Percentiles rank a stretch among this genome's conserved stretches.
These are phyloP conservation scores for Asterella californica DNA, from an alignment of 225 moss, liverwort and hornwort genomes.

Conservation along the genomic window DNA sequence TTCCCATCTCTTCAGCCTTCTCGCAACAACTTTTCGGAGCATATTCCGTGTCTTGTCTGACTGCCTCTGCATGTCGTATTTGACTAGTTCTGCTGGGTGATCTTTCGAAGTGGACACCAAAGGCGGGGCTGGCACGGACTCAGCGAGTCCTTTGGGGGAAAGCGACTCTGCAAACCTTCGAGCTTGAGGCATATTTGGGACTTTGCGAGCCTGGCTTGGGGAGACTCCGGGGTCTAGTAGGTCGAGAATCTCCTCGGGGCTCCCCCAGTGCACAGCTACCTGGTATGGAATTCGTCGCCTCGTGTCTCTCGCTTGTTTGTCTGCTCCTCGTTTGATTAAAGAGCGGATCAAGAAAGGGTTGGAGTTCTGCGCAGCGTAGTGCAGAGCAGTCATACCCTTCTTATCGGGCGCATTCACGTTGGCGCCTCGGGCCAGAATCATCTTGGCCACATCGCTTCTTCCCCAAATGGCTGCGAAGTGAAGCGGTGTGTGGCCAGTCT, in stretches of 20 bases:
- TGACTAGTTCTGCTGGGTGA: conserved; percentile 25
- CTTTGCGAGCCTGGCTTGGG: background rate
- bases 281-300: conserved; percentile 27
- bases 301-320: conserved; percentile 30
- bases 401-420: conserved; percentile 32
- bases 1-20: conserved; percentile 1
- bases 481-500: conserved; percentile 37
- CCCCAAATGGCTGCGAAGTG: conserved; percentile 47
- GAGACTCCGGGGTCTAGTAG: conserved; percentile 20
- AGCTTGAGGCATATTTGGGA: conserved; percentile 2
- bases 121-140: background rate
- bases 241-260: conserved; percentile 20
- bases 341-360: conserved; percentile 47
- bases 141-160: background rate
- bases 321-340: conserved; percentile 36
- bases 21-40: conserved; percentile 1
- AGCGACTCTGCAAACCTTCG: background rate
- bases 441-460: conserved; percentile 34
- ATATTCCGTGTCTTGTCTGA: background rate
- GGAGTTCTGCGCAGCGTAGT: conserved; percentile 46
- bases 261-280: conserved; percentile 35
- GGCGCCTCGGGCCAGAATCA: conserved; percentile 36
- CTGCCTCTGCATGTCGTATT: conserved; percentile 36
- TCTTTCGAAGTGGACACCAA: too few relatives aligned
- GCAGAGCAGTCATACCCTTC: conserved; percentile 41